Conservation (phyloP, 1,139 yeast genomes). For the Ogataea hybrid region DNA sequence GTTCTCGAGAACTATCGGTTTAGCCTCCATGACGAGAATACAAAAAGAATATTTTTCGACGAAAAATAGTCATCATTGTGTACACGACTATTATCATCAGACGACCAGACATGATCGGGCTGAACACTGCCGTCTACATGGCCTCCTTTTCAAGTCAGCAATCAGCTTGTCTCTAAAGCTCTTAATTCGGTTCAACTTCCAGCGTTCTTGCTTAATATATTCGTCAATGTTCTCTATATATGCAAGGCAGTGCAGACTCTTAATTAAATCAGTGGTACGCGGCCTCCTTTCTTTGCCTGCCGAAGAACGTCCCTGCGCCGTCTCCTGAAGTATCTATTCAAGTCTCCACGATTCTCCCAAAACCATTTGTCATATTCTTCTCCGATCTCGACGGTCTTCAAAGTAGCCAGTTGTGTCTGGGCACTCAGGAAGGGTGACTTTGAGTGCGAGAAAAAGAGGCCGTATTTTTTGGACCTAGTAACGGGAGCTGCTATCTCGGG, state of each 20-base stretch:
- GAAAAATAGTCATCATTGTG: constrained; percentile 5
- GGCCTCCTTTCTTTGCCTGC: constrained; percentile 46
- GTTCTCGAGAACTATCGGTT: constrained; percentile 33
- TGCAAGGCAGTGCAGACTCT: not conserved
- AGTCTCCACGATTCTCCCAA: constrained; percentile 79
- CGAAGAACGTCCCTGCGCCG: constrained; percentile 73
- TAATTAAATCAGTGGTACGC: constrained; percentile 5
- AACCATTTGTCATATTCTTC: constrained; percentile 73
- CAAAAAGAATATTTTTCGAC: constrained; percentile 7
- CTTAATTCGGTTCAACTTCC: too few species aligned
- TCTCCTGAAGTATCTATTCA: constrained; percentile 72
- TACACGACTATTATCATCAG: constrained; percentile 7
- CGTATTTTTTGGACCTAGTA: constrained; percentile 34
- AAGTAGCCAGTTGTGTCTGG: constrained; percentile 71
- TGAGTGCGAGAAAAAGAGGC: constrained; percentile 77
- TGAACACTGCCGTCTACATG: too few species aligned
- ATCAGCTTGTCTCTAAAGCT: too few species aligned
- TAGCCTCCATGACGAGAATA: constrained; percentile 18
- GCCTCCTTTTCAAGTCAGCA: too few species aligned
- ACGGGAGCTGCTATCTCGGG: constrained; percentile 12
- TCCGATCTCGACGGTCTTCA: constrained; percentile 41
- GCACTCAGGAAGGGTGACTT: constrained; percentile 85
- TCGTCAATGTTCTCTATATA: too few species aligned
- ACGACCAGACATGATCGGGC: too few species aligned
- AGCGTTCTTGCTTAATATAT: too few species aligned